phyloP scores from a whole-genome alignment of 2,329 filamentous ascomycete genomes.

The Hawksworthiomyces lignivorus region DNA sequence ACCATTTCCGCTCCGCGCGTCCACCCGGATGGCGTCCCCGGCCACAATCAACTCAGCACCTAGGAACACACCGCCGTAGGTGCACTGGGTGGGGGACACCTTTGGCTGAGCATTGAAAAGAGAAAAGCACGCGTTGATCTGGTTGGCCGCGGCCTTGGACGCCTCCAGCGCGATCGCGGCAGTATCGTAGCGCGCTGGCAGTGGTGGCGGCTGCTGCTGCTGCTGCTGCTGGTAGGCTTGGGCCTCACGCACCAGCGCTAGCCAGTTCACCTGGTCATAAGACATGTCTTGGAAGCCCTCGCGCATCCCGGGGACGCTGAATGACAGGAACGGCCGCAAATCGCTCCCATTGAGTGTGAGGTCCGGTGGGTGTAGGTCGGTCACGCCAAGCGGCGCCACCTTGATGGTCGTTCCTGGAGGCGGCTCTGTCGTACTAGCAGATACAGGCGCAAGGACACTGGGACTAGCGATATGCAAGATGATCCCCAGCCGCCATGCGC shows the following conservation, averaged over 20 bases:
- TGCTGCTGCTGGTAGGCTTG: constrained; percentile 11
- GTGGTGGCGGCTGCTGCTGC: constrained; percentile 1
- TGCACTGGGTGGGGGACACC: constrained; percentile 13
- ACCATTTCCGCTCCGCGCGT: constrained; percentile 35
- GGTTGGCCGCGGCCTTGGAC: constrained; percentile 28
- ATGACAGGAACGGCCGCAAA: constrained; percentile 31
- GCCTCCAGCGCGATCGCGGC: constrained; percentile 25
- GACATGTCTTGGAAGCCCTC: constrained; percentile 18
- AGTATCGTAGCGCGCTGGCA: constrained; percentile 2
- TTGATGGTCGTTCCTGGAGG: too few species aligned
- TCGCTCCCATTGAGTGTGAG: constrained; percentile 17
- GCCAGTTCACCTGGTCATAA: constrained; percentile 25
- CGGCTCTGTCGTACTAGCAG: too few species aligned
- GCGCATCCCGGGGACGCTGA: constrained; percentile 25
- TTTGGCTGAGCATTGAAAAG: constrained; percentile 22
- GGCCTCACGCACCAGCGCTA: constrained; percentile 14
- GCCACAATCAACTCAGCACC: constrained; percentile 28
- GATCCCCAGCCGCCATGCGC: constrained; percentile 28
- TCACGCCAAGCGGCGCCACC: constrained; percentile 25
- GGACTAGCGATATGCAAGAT: constrained; percentile 20
- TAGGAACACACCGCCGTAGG: constrained; percentile 26
- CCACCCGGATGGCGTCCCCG: constrained; percentile 27
- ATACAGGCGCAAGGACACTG: too few species aligned
- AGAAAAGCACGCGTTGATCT: constrained; percentile 27
- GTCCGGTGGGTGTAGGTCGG: constrained; percentile 10